Evolutionary conservation across 352 stramenopile genomes (phyloP), one percentile per base, ranked within the genome.

Genomic region (Thalassiosira hispida): DNA sequence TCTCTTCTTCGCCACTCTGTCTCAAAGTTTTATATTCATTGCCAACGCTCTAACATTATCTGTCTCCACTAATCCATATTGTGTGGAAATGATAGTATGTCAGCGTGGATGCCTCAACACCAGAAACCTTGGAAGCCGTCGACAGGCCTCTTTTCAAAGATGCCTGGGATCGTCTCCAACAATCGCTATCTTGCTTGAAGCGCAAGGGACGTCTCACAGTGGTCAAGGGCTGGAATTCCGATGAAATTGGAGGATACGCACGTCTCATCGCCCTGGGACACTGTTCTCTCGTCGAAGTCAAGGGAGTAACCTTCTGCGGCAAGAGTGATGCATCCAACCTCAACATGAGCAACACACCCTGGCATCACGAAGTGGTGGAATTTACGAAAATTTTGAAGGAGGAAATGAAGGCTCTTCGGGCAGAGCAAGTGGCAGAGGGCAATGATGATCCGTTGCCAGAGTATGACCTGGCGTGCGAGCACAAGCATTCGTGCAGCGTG

Each of bases 281-380:
- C 2, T 86, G 88, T 14, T 90, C 79, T 18, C 59, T 94, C 22
- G 81, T 94, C 18, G 91, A 95, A 74, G 71, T 99, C 56, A 99
- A 99, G 90, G 96, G 95, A 9, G 96, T 99, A 16, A 99, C 97
- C 11, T 99, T 98, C 85, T 99, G 97, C 71, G 97, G 97, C 59
- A 98, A 98, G 77, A 98, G 93, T n/a, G 96, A 98, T 84, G 96
- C 95, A 35, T 98, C 95, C 1, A 96, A 98, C 86, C 90, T 99
- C 35, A 99, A 97, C 47, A 99, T 99, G 95, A 95, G 97, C 77
- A 98, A 99, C 79, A 96, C 98, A 49, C 97, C 97, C 16, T 99
- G 96, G 96, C 97, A 99, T 83, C 92, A 98, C 71, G 97, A 99
- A 85, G 96, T 99, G 51, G 92, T 96, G 31, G 90, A 93, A 25